Evolutionary conservation across 441 rosid genomes (phyloP).

Genomic region (Aleurites moluccanus): DNA sequence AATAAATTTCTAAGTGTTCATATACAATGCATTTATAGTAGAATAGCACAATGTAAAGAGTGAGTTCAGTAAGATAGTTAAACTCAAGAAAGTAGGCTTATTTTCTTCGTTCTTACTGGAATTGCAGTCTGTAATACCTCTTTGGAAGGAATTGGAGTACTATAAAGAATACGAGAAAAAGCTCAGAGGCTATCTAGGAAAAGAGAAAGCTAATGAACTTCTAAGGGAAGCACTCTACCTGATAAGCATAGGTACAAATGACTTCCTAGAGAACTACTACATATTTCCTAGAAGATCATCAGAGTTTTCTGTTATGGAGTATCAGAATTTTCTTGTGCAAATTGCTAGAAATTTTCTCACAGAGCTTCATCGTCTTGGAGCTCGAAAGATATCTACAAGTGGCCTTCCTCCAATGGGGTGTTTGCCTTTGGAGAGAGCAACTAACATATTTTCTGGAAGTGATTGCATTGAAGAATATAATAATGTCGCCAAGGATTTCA

Average conservation of each 20-base stretch:
- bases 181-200: constrained; percentile 48
- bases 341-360: constrained; percentile 48
- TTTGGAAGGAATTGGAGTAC: constrained; percentile 58
- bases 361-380: constrained; percentile 54
- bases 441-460: constrained; percentile 25
- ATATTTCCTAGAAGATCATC: constrained; percentile 36
- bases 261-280: constrained; percentile 62
- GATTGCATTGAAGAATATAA: constrained; percentile 46
- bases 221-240: constrained; percentile 53
- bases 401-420: constrained; percentile 80
- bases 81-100: neutral
- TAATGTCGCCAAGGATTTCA: constrained; percentile 49
- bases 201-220: constrained; percentile 37
- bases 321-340: constrained; percentile 47
- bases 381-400: constrained; percentile 46
- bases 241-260: constrained; percentile 69
- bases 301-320: constrained; percentile 43
- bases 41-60: neutral
- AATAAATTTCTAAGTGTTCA: neutral
- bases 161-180: constrained; percentile 51
- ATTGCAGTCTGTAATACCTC: constrained; percentile 52
- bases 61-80: neutral
- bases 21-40: neutral
- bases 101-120: constrained; percentile 5
- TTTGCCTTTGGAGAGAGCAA: constrained; percentile 49